Percentiles rank a stretch among this genome's conserved stretches.
These are phyloP conservation scores for Endoconidiophora laricicola DNA, from an alignment of 2,329 filamentous ascomycete species.

Conservation along the genomic window DNA sequence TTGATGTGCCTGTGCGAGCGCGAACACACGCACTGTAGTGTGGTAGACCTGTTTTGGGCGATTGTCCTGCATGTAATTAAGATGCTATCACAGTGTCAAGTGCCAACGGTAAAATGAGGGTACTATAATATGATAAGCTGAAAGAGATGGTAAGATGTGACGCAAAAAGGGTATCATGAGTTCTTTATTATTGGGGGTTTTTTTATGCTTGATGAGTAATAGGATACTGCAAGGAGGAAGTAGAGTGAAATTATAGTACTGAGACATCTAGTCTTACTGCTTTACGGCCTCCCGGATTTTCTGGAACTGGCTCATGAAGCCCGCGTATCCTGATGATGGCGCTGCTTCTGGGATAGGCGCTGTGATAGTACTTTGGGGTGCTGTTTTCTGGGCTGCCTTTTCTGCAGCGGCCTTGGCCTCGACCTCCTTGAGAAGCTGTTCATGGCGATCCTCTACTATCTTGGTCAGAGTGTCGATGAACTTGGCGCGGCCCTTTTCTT, in stretches of 20 bases:
- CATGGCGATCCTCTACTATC: slow-evolving; percentile 61
- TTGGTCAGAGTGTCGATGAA: slow-evolving; percentile 71
- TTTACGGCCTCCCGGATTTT: slow-evolving; percentile 34
- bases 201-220: too few relatives aligned
- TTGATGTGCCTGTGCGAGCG: not conserved
- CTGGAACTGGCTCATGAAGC: slow-evolving; percentile 47
- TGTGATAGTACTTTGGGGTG: slow-evolving; percentile 15
- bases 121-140: too few relatives aligned
- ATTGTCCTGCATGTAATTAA: not conserved
- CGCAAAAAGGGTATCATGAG: too few relatives aligned
- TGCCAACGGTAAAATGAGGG: too few relatives aligned
- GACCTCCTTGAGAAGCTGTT: slow-evolving; percentile 34
- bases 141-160: too few relatives aligned
- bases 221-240: too few relatives aligned
- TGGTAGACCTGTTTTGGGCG: not conserved
- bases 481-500: slow-evolving; percentile 68
- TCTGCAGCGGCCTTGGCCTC: slow-evolving; percentile 25
- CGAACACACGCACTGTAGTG: not conserved
- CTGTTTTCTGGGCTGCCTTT: slow-evolving; percentile 19
- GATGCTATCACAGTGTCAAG: not conserved
- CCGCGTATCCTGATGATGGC: slow-evolving; percentile 25
- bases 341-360: slow-evolving; percentile 25
- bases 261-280: slow-evolving; percentile 19
- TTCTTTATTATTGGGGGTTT: too few relatives aligned
- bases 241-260: too few relatives aligned